Evolutionary conservation across 192 early-diverging fungal species (phyloP).

Genomic region (Geosiphon pyriformis): DNA sequence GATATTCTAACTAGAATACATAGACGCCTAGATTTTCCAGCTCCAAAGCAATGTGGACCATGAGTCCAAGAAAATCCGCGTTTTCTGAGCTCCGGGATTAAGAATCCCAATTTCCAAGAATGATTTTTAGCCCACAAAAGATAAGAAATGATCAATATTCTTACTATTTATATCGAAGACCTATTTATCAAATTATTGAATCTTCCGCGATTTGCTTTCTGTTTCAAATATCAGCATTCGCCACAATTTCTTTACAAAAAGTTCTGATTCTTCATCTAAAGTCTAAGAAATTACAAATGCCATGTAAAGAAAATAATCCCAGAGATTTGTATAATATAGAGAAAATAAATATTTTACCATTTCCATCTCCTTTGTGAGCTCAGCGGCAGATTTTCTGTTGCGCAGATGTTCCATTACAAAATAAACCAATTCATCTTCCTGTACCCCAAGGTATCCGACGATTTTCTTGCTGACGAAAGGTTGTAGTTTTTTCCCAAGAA

Average conservation of each 20-base stretch:
- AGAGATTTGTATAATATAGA: not conserved
- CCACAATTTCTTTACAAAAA: constrained; percentile 88
- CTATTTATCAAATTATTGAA: no score
- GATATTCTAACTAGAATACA: constrained; percentile 63
- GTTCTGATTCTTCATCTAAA: constrained; percentile 80
- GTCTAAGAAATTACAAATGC: no score
- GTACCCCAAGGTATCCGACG: constrained; percentile 71
- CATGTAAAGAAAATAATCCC: no score
- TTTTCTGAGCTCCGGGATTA: no score
- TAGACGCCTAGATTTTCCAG: constrained; percentile 62
- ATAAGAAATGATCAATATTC: no score
- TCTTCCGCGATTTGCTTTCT: constrained; percentile 51
- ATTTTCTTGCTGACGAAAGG: constrained; percentile 79
- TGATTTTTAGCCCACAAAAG: no score
- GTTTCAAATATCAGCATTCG: constrained; percentile 82
- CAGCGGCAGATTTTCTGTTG: constrained; percentile 56
- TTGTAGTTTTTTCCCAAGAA: constrained; percentile 61
- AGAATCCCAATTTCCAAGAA: not conserved
- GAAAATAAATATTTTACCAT: constrained; percentile 43
- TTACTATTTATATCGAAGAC: no score
- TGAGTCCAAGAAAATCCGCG: no score
- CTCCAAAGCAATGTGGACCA: no score
- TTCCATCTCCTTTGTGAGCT: constrained; percentile 72
- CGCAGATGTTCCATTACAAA: constrained; percentile 72
- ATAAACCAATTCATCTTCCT: constrained; percentile 71